phyloP scores from a whole-genome alignment of 139 green algal species.

The Deuterostichococcus epilithicus region DNA sequence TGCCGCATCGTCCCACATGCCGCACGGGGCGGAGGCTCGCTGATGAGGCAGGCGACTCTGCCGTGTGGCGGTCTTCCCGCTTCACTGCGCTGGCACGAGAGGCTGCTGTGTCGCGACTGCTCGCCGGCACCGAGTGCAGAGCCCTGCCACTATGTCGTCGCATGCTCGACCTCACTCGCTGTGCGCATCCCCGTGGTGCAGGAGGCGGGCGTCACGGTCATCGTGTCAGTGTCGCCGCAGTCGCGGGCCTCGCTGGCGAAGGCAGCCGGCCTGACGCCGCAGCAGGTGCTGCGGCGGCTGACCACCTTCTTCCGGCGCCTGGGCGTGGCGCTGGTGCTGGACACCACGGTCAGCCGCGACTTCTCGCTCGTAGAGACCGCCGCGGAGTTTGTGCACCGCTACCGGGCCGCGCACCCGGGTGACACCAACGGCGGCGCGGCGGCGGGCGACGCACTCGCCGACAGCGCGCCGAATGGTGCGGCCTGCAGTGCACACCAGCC shows the following conservation, averaged over 20 bases:
- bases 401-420: slow-evolving; percentile 8
- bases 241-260: slow-evolving; percentile 69
- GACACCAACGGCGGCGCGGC: background rate
- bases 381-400: slow-evolving; percentile 76
- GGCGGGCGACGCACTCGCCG: background rate
- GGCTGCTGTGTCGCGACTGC: too few species aligned
- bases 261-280: slow-evolving; percentile 24
- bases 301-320: slow-evolving; percentile 52
- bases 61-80: too few species aligned
- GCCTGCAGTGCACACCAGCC: background rate
- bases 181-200: slow-evolving; percentile 12
- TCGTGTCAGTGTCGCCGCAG: slow-evolving; percentile 85
- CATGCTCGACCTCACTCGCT: too few species aligned
- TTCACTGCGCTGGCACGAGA: too few species aligned
- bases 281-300: slow-evolving; percentile 25
- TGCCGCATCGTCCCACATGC: too few species aligned
- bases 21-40: too few species aligned
- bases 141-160: too few species aligned
- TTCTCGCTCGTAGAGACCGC: slow-evolving; percentile 79
- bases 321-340: slow-evolving; percentile 69
- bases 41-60: too few species aligned
- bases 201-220: slow-evolving; percentile 42
- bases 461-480: too few species aligned
- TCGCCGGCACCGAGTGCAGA: too few species aligned
- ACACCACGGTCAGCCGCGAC: slow-evolving; percentile 59